Base-by-base conservation (phyloP, 2,329 filamentous ascomycete genomes). In the Colletotrichum sojae region DNA sequence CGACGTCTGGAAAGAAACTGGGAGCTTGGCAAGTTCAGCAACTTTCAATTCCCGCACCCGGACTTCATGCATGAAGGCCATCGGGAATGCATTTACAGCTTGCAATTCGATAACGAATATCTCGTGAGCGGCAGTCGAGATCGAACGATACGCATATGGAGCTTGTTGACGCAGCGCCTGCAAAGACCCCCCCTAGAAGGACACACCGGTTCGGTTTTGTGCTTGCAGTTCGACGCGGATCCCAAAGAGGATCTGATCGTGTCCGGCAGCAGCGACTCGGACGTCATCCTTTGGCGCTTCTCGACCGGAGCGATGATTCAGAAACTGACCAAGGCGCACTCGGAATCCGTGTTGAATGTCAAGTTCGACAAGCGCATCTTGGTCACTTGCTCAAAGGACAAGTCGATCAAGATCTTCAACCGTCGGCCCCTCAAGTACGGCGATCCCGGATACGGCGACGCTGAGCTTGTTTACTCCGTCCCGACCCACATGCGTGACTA, bases 381-480 rank as follows among this genome's bases (percentile, higher is more conserved):
- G 4, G 94, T 98, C 13, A 99, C 96, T 0, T 98, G 96, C 76
- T 98, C 95, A 56, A 99, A 99, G 79, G 96, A 99, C 80, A 97
- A 95, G 79, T 92, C 92, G 0, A 97, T 99, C 84, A 98, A 98
- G 80, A 91, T 99, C 18, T 99, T 97, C 88, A 98, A 95, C 78
- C 90, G 96, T 5, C 86, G 84, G 18, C 85, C 90, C 18, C 83
- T 97, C n/a, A 82, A 83, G 39, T 83, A 86, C 51, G 88, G 88
- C 22, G 88, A 91, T 40, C 71, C 85, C 3, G 90, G 89, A 6
- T 91, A 90, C 78, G 79, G 79, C 2, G 75, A 74, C 1, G 67
- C 74, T 2, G 77, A 82, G 20, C 73, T 75, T 0, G 79, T 90
- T n/a, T 84, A 88, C 61, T 84, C 88, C 1, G 86, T 89, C 1